phyloP scores from a whole-genome alignment of 2,329 filamentous ascomycete genomes.

The Samsoniella hepiali region DNA sequence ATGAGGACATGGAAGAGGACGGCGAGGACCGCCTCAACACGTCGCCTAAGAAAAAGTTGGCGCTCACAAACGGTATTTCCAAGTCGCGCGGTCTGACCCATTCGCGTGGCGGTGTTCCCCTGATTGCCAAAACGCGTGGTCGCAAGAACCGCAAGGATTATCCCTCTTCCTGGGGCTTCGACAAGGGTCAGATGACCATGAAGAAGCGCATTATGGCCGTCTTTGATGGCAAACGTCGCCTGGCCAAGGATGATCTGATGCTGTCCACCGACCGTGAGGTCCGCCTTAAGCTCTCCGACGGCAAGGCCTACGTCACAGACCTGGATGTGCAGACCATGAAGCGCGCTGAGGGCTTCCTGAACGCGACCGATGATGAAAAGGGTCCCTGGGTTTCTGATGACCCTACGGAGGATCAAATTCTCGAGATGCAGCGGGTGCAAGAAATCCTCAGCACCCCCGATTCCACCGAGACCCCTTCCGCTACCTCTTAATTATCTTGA shows the following conservation, averaged over 20 bases:
- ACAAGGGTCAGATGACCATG: slow-evolving; percentile 92
- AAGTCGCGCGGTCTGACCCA: slow-evolving; percentile 73
- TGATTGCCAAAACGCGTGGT: slow-evolving; percentile 57
- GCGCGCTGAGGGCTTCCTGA: slow-evolving; percentile 79
- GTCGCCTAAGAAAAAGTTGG: slow-evolving; percentile 53
- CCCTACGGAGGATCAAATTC: slow-evolving; percentile 58
- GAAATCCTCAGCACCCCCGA: slow-evolving; percentile 39
- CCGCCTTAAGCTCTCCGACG: slow-evolving; percentile 73
- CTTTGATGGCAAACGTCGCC: slow-evolving; percentile 80
- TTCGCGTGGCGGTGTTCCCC: slow-evolving; percentile 68
- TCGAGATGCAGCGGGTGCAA: slow-evolving; percentile 61
- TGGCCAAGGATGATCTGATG: slow-evolving; percentile 99
- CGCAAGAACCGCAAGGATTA: slow-evolving; percentile 94
- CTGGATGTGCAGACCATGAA: slow-evolving; percentile 87
- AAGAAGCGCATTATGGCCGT: slow-evolving; percentile 95
- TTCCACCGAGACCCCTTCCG: not conserved
- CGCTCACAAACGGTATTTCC: slow-evolving; percentile 55
- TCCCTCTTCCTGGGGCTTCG: slow-evolving; percentile 88
- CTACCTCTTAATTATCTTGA: not conserved
- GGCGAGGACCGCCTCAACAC: slow-evolving; percentile 52
- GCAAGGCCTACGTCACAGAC: slow-evolving; percentile 82
- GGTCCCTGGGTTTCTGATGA: slow-evolving; percentile 79
- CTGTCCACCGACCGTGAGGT: slow-evolving; percentile 93
- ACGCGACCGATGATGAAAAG: slow-evolving; percentile 80
- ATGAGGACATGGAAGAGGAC: slow-evolving; percentile 45